Evolutionary conservation across 1,284 basidiomycete genomes (phyloP).

Genomic region (Ganoderma sp.): DNA sequence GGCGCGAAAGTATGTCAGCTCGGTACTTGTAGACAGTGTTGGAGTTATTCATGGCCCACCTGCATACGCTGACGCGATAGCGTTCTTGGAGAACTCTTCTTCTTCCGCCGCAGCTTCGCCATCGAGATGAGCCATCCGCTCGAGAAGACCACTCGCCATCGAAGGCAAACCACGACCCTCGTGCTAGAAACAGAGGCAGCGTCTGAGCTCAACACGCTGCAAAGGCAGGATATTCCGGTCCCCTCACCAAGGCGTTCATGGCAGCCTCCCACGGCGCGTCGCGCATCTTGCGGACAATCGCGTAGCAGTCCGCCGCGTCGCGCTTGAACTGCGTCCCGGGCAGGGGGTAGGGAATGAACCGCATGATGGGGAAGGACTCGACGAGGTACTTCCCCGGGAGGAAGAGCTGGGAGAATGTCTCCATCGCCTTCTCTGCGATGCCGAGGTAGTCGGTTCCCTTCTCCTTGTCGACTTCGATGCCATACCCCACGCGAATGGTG

Average conservation of each 20-base stretch:
- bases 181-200: background rate
- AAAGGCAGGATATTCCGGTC: too few relatives aligned
- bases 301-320: slow-evolving; percentile 9
- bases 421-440: slow-evolving; percentile 19
- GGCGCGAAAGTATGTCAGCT: background rate
- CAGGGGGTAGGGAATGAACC: slow-evolving; percentile 17
- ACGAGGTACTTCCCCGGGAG: slow-evolving; percentile 23
- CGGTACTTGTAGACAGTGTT: background rate
- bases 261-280: slow-evolving; percentile 21
- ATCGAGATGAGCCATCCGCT: background rate
- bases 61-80: slow-evolving; percentile 18
- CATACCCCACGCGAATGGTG: slow-evolving; percentile 39
- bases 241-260: slow-evolving; percentile 19
- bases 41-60: slow-evolving; percentile 6
- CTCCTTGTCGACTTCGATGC: slow-evolving; percentile 38
- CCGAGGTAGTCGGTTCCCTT: slow-evolving; percentile 16
- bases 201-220: too few relatives aligned
- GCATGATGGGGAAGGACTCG: slow-evolving; percentile 22
- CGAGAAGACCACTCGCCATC: slow-evolving; percentile 15
- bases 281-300: slow-evolving; percentile 4
- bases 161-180: slow-evolving; percentile 8
- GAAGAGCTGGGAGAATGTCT: slow-evolving; percentile 17
- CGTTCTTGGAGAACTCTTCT: slow-evolving; percentile 18
- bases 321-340: slow-evolving; percentile 26
- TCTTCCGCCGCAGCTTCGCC: slow-evolving; percentile 11